Base-by-base conservation (phyloP, 1,139 yeast genomes). In the Debaryomyces nepalensis region DNA sequence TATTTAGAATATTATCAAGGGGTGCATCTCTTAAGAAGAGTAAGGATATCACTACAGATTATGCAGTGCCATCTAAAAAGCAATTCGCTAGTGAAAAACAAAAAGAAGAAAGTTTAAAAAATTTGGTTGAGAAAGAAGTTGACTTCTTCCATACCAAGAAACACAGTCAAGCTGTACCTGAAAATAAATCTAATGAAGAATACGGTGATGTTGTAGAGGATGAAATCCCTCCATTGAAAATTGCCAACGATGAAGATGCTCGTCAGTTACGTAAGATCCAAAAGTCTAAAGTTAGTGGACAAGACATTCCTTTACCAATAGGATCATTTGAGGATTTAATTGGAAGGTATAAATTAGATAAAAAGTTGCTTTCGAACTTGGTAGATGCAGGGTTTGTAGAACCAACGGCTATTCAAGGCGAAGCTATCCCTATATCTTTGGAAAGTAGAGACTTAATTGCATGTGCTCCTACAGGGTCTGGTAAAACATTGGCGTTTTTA, bases 371-470 rank as follows among this genome's bases (percentile, higher is more conserved):
- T 29, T 65, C 75, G 29, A 90, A 91, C 55, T 68, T 93, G 46
- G 70, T 84, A 21, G 78, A 78, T 12, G 78, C 83, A 39, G 87
- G 83, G 42, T 91, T 90, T 57, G 76, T 81, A 3, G 87, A 82
- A 48, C 99, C 99, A 5, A 93, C 99, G 0, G 82, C 97, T 1
- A 87, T 93, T 52, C 99, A 93, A 67, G 80, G 91, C 52, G 96
- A 89, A 61, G 78, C 88, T 2, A 82, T 90, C 27, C 96, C 97
- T 1, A 68, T 81, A 14, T 67, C 87, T 24, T 68, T 87, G 39
- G 70, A 76, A 39, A 73, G 71, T 19, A 76, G 93, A 46, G 96
- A 89, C 57, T 59, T 89, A 36, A 71, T 89, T 10, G 50, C 46
- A 12, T 46, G 50, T 44, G 50, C 50, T 4, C 50, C 50, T n/a